Conservation (phyloP, 495 filamentous ascomycete genomes). For the Echria macrotheca region DNA sequence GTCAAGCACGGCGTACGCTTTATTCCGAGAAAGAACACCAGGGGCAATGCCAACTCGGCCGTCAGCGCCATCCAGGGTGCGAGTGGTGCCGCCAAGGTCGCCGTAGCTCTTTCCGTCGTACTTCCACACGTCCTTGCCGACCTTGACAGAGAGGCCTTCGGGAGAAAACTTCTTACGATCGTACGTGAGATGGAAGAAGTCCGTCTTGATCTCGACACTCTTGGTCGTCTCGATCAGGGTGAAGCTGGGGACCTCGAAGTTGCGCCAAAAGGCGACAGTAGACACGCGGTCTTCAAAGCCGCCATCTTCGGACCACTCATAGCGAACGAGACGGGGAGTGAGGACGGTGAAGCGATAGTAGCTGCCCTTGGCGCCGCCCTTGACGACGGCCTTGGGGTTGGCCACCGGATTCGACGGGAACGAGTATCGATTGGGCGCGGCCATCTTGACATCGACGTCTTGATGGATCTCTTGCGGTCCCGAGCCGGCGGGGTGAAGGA, state of each 20-base stretch:
- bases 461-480: no score
- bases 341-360: constrained; percentile 54
- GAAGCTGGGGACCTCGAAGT: constrained; percentile 44
- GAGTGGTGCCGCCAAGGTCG: constrained; percentile 48
- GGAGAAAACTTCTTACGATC: constrained; percentile 46
- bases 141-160: constrained; percentile 35
- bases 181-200: constrained; percentile 46
- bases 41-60: constrained; percentile 44
- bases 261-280: constrained; percentile 49
- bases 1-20: constrained; percentile 45
- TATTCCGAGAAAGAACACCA: constrained; percentile 40
- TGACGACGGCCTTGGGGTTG: constrained; percentile 41
- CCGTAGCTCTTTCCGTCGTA: constrained; percentile 39
- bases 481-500: no score
- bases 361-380: constrained; percentile 25
- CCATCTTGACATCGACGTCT: not conserved
- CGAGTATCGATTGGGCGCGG: constrained; percentile 29
- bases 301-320: constrained; percentile 52
- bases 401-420: constrained; percentile 43
- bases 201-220: constrained; percentile 45
- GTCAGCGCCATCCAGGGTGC: constrained; percentile 50
- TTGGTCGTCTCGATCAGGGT: constrained; percentile 32
- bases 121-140: constrained; percentile 37
- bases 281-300: constrained; percentile 54
- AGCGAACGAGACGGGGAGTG: constrained; percentile 46